These are phyloP conservation scores for Tieghemostelium lacteum DNA, from an alignment of 78 protist genomes.

Conservation along the genomic window DNA sequence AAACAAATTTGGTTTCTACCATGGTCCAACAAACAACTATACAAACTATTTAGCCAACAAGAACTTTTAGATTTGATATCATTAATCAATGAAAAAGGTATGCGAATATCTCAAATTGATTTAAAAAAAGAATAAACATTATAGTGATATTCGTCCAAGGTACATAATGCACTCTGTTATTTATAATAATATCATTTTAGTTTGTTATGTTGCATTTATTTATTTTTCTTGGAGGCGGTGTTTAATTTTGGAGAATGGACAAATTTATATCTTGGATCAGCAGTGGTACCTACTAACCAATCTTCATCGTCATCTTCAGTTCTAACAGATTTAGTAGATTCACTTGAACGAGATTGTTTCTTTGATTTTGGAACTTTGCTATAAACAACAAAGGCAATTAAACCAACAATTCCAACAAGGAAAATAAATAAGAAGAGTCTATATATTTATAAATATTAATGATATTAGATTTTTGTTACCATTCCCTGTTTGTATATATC, in stretches of 20 bases:
- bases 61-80: not conserved
- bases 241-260: slow-evolving; percentile 26
- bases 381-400: slow-evolving; percentile 38
- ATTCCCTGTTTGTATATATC: not conserved
- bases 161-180: too few relatives aligned
- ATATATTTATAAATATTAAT: not conserved
- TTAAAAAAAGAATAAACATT: too few relatives aligned
- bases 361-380: slow-evolving; percentile 58
- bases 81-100: slow-evolving; percentile 22
- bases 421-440: slow-evolving; percentile 64
- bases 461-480: too few relatives aligned
- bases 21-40: not conserved
- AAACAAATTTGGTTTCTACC: slow-evolving; percentile 65
- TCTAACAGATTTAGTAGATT: not conserved
- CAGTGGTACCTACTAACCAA: slow-evolving; percentile 69
- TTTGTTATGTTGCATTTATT: too few relatives aligned
- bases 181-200: too few relatives aligned
- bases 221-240: not conserved
- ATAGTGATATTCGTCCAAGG: too few relatives aligned
- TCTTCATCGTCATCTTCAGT: slow-evolving; percentile 19
- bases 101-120: too few relatives aligned
- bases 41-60: not conserved
- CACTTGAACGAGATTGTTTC: slow-evolving; percentile 12
- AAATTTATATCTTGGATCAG: too few relatives aligned
- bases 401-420: slow-evolving; percentile 53